Evolutionary conservation across 1,139 yeast genomes (phyloP).

Genomic region (Kodamaea fungicola): DNA sequence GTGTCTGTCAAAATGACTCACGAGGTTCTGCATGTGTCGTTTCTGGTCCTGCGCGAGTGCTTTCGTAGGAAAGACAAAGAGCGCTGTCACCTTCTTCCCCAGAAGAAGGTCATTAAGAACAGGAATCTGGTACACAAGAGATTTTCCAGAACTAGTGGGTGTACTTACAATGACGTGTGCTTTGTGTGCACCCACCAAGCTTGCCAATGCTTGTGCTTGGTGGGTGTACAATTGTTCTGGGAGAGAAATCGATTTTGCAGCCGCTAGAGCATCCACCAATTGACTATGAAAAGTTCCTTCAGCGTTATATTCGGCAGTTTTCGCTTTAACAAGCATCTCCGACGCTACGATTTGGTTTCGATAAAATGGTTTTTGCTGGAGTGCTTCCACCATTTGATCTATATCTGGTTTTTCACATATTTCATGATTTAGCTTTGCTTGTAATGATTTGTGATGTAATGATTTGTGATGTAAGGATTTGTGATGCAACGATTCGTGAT

Average conservation of each 20-base stretch:
- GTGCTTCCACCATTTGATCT: slow-evolving; percentile 40
- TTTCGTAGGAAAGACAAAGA: slow-evolving; percentile 92
- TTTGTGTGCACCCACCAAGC: slow-evolving; percentile 39
- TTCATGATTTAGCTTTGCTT: no score
- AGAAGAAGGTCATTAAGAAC: slow-evolving; percentile 61
- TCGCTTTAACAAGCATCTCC: slow-evolving; percentile 23
- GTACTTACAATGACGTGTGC: slow-evolving; percentile 80
- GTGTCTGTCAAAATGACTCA: slow-evolving; percentile 26
- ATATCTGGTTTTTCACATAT: slow-evolving; percentile 22
- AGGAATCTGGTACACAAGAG: slow-evolving; percentile 86
- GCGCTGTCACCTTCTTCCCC: slow-evolving; percentile 54
- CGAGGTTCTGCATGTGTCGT: slow-evolving; percentile 62
- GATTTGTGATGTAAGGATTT: no score
- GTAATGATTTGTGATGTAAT: no score
- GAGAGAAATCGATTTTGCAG: slow-evolving; percentile 45
- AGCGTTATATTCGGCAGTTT: slow-evolving; percentile 20
- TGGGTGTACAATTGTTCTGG: slow-evolving; percentile 64
- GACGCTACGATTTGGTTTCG: slow-evolving; percentile 55
- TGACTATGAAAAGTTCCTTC: slow-evolving; percentile 40
- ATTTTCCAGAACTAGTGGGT: slow-evolving; percentile 93
- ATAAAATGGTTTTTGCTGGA: slow-evolving; percentile 49
- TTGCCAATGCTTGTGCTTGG: slow-evolving; percentile 72
- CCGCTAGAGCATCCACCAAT: slow-evolving; percentile 44
- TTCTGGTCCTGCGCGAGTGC: slow-evolving; percentile 97
- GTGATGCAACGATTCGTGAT: no score